Evolutionary conservation across 2,329 filamentous ascomycete genomes (phyloP), one percentile per base, ranked within the genome.

Genomic region (Neopestalotiopsis sp.): DNA sequence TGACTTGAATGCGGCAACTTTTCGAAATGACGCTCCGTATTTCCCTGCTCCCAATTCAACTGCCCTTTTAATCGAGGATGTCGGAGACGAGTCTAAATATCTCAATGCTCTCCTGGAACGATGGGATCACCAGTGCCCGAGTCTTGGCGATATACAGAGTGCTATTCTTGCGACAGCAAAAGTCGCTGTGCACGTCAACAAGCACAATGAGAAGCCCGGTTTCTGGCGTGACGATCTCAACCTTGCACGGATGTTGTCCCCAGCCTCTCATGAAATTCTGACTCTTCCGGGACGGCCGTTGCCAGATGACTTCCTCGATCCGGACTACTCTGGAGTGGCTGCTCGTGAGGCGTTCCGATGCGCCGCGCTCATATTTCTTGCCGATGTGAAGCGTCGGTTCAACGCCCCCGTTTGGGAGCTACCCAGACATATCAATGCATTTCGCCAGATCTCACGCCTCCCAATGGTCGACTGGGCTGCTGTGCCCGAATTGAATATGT

Each of bases 401-500:
- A 73, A 73, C n/a, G 73, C 72, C 5, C 59, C 64, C 1, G 68
- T 71, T 6, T 70, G 61, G 45, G 76, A 77, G 38, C 67, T 77
- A 62, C 62, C 64, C 20, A 64, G 68, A 2, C 76, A 77, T 24
- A 68, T 77, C 20, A 68, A 74, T 17, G 76, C 75, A 9, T 77
- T 77, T 63, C 65, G 72, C n/a, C 71, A 74, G 70, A 76, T 77
- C 42, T 73, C 74, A 42, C 70, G 70, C 42, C 69, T 77, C 30
- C 75, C 76, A 2, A 61, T 72, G 9, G 74, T 77, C 0, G 66
- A 74, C 34, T 77, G 75, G 76, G 63, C 70, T 17, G 34, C 72
- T 1, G 70, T 76, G n/a, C 74, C 75, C n/a, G 74, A 77, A 71
- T 61, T 77, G n/a, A 76, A 72, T 42, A 71, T 77, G 17, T 77